Evolutionary conservation across 1,284 basidiomycete species (phyloP).

Genomic region (Ustilago hordei): DNA sequence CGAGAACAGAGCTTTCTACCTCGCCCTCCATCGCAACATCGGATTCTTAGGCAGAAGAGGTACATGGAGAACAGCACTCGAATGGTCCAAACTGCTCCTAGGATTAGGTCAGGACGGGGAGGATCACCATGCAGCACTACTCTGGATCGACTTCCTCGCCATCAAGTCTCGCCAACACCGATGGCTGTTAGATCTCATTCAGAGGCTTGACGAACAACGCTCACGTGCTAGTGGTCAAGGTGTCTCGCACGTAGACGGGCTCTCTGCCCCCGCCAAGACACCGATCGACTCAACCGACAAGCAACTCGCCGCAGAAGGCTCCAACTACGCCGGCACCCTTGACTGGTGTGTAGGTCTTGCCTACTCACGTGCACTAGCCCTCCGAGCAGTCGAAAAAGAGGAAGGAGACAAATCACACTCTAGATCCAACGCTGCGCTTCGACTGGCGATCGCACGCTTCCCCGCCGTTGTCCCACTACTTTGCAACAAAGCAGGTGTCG

Average conservation of each 20-base stretch:
- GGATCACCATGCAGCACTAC: conserved; percentile 66
- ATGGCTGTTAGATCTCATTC: conserved; percentile 62
- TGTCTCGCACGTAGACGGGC: conserved; percentile 32
- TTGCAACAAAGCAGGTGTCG: conserved; percentile 57
- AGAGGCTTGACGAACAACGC: conserved; percentile 51
- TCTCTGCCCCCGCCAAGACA: conserved; percentile 44
- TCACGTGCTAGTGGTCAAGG: conserved; percentile 5
- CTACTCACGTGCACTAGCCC: conserved; percentile 60
- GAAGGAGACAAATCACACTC: conserved; percentile 43
- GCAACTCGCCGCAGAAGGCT: conserved; percentile 35
- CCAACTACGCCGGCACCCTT: conserved; percentile 44
- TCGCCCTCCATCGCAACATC: conserved; percentile 65
- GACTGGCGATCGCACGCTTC: conserved; percentile 60
- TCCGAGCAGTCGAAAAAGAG: conserved; percentile 58
- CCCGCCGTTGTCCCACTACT: conserved; percentile 57
- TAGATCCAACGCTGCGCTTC: conserved; percentile 49
- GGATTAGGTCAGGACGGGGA: conserved; percentile 55
- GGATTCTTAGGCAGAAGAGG: conserved; percentile 63
- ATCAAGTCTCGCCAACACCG: conserved; percentile 61
- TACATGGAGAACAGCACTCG: conserved; percentile 67
- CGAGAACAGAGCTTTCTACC: conserved; percentile 66
- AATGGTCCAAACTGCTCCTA: conserved; percentile 66
- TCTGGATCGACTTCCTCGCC: conserved; percentile 68
- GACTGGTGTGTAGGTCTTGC: conserved; percentile 65
- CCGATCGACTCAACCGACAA: conserved; percentile 51